A percentile compares a stretch with the other conserved stretches of the same genome.
Evolutionary conservation across 116 monocot genomes (phyloP).

Genomic region (Trichopus zeylanicus): DNA sequence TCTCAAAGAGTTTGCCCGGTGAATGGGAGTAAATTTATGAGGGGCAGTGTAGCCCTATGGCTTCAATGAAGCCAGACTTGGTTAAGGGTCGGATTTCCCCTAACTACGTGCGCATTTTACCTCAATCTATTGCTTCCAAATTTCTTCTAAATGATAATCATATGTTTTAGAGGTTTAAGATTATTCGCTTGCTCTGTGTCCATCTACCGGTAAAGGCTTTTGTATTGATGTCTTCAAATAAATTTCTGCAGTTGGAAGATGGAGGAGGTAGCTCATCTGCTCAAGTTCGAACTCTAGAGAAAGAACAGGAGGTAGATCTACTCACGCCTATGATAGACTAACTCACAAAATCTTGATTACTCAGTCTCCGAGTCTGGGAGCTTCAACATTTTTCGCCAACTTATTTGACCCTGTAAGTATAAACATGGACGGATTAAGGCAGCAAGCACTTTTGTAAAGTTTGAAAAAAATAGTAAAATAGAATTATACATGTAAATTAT

Average conservation of each 20-base stretch:
- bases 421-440: not conserved
- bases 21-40: too few relatives aligned
- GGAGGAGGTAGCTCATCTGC: not conserved
- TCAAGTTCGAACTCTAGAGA: not conserved
- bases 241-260: slow-evolving; percentile 1
- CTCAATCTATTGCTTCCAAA: too few relatives aligned
- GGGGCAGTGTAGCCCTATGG: too few relatives aligned
- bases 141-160: too few relatives aligned
- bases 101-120: too few relatives aligned
- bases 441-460: not conserved
- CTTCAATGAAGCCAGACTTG: too few relatives aligned
- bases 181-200: too few relatives aligned
- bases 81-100: too few relatives aligned
- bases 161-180: too few relatives aligned
- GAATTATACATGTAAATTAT: not conserved
- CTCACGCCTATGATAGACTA: not conserved
- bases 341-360: not conserved
- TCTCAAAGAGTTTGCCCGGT: too few relatives aligned
- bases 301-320: not conserved
- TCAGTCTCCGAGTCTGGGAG: not conserved
- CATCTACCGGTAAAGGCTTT: not conserved
- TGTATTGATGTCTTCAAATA: not conserved
- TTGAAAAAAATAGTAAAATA: not conserved
- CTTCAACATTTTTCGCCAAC: not conserved
- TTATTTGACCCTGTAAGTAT: not conserved